Conservation (phyloP, 768 basidiomycete genomes). For the Tricholoma terreum region DNA sequence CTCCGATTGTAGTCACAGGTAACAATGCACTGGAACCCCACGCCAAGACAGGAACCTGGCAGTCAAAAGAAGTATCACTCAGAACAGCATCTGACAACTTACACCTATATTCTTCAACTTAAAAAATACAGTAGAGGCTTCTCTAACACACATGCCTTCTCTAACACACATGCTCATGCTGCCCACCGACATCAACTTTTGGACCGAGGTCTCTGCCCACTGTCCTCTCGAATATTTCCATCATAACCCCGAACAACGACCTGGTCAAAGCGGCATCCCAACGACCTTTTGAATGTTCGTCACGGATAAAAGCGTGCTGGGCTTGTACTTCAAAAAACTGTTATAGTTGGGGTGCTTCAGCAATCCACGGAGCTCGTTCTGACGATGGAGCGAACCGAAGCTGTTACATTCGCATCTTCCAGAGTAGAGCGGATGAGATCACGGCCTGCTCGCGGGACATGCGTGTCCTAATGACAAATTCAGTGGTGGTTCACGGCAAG, state of each 20-base stretch:
- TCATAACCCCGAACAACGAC: slow-evolving; percentile 78
- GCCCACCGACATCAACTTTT: slow-evolving; percentile 37
- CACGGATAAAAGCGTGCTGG: slow-evolving; percentile 94
- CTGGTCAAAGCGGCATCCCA: slow-evolving; percentile 93
- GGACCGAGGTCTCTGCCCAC: slow-evolving; percentile 85
- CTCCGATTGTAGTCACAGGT: too few relatives aligned
- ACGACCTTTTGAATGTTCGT: slow-evolving; percentile 87
- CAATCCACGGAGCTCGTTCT: too few relatives aligned
- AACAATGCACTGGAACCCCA: too few relatives aligned
- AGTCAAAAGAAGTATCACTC: not conserved
- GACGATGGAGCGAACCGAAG: slow-evolving; percentile 51
- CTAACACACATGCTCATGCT: slow-evolving; percentile 78
- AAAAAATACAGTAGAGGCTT: not conserved
- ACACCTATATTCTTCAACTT: not conserved
- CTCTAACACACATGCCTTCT: slow-evolving; percentile 69
- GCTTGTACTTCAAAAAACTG: slow-evolving; percentile 96
- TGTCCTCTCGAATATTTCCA: slow-evolving; percentile 91
- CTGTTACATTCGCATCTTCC: slow-evolving; percentile 73
- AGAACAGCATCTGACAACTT: not conserved
- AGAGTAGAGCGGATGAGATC: slow-evolving; percentile 80
- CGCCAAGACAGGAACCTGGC: not conserved
- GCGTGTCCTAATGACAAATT: slow-evolving; percentile 65
- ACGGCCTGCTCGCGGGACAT: slow-evolving; percentile 84
- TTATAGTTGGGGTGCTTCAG: not conserved
- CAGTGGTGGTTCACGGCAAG: not conserved